Conservation (phyloP, 2,329 filamentous ascomycete genomes). For the Zymoseptoria passerinii region DNA sequence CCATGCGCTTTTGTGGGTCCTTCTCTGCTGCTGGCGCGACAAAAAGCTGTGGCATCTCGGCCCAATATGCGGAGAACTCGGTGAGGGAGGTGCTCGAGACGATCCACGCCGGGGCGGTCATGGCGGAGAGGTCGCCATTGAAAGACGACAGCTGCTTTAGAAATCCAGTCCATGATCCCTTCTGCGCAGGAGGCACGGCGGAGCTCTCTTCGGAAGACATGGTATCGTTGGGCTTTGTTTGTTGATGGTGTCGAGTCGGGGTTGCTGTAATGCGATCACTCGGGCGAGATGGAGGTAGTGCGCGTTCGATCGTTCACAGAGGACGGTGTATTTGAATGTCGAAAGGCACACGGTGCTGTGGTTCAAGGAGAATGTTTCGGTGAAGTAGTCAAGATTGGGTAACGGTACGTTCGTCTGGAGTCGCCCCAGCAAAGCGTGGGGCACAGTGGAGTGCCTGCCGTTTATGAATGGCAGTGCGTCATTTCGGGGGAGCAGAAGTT, state of each 20-base stretch:
- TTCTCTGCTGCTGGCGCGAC: constrained; percentile 72
- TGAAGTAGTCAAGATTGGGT: no score
- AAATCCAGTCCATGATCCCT: constrained; percentile 43
- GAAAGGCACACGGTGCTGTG: neutral
- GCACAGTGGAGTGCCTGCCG: no score
- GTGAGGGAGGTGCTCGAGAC: constrained; percentile 48
- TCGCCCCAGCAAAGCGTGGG: no score
- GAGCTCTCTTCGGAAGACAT: constrained; percentile 33
- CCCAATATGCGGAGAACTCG: constrained; percentile 51
- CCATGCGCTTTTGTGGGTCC: constrained; percentile 70
- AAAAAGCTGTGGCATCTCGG: constrained; percentile 56
- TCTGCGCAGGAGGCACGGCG: constrained; percentile 39
- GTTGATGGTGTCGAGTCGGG: neutral
- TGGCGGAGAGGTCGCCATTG: constrained; percentile 48
- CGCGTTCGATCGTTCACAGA: neutral
- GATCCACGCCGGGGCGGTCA: constrained; percentile 50
- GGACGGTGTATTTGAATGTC: neutral
- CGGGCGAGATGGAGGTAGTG: neutral
- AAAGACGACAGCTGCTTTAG: constrained; percentile 48
- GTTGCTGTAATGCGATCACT: neutral
- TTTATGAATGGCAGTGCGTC: no score
- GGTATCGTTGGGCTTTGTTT: neutral
- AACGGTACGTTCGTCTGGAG: no score
- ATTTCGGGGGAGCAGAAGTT: no score
- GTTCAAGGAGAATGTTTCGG: neutral